Evolutionary conservation across 768 basidiomycete genomes (phyloP), one percentile per base, ranked within the genome.

Genomic region (Boletales sp.): DNA sequence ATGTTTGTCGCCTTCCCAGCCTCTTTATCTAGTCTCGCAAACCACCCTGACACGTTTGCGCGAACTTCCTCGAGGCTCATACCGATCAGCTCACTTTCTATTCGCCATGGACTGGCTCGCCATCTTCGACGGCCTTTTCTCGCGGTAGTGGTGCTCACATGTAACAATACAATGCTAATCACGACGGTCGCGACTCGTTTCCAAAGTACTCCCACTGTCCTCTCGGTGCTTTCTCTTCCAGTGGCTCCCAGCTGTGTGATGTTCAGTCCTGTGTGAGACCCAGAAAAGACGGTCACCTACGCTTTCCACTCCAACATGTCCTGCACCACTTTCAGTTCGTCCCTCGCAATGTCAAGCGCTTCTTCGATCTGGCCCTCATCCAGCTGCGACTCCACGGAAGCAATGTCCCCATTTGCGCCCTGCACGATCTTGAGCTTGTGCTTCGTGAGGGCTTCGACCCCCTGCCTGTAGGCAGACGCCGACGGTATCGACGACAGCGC

Each of bases 261-360:
- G 30, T 29, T 56, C 39, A 54, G 45, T 50, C 37, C 38, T 30
- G 13, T 43, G 30, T 32, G 37, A 32, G 8, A 51, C 47, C 34
- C 36, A 43, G 11, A 12, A 29, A 41, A 5, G 54, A 8, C 37
- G 43, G 27, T 46, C 46, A 86, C 93, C 68, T 68, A 97, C 94
- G 89, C 81, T 73, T 94, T 95, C 93, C 92, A 98, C 64, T 94
- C 87, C n/a, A 86, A 63, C 86, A 97, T 89, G 71, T 89, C 89
- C 30, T 73, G 73, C 5, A 77, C 89, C 35, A 97, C 74, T 48
- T 72, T 74, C 48, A 91, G 73, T 69, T 98, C 94, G 62, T 88
- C 87, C 57, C 83, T 72, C 11, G 94, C 94, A 68, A 90, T 82
- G 57, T 82, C 79, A 59, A 98, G 61, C 31, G 87, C 80, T 68